Conservation (phyloP, 106 monocot species). For the Acorus gramineus region DNA sequence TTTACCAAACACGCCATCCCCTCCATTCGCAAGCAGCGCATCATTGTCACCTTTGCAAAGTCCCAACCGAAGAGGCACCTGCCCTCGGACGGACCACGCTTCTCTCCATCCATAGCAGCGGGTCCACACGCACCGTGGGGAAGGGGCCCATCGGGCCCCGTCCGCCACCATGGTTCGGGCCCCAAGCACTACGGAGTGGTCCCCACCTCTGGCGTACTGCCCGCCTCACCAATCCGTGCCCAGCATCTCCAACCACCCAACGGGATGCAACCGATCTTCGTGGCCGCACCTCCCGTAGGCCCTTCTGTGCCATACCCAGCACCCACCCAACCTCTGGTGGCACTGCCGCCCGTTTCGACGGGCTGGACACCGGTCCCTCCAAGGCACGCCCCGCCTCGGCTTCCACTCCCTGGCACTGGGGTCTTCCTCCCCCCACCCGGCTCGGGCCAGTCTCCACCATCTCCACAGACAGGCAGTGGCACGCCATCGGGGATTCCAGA, state of each 20-base stretch:
- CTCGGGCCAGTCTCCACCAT: conserved; percentile 15
- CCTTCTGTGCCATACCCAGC: conserved; percentile 14
- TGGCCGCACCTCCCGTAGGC: conserved; percentile 24
- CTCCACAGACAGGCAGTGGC: conserved; percentile 2
- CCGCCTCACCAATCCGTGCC: conserved; percentile 7
- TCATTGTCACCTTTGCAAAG: conserved; percentile 65
- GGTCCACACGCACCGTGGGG: conserved; percentile 21
- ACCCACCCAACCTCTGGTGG: conserved; percentile 4
- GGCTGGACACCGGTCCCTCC: conserved; percentile 23
- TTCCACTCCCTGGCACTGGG: conserved; percentile 51
- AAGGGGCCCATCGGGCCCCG: conserved; percentile 5
- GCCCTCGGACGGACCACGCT: conserved; percentile 2
- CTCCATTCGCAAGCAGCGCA: conserved; percentile 42
- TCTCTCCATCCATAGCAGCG: conserved; percentile 4
- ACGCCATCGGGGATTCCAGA: background rate
- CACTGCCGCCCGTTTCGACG: conserved; percentile 18
- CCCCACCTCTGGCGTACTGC: conserved; percentile 33
- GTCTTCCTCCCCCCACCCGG: conserved; percentile 58
- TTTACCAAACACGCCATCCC: conserved; percentile 61
- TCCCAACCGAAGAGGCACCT: conserved; percentile 23
- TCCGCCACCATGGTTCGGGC: conserved; percentile 14
- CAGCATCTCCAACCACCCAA: conserved; percentile 28
- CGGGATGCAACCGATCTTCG: conserved; percentile 47
- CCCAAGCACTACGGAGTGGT: conserved; percentile 37
- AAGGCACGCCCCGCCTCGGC: conserved; percentile 26